Evolutionary conservation across 768 basidiomycete genomes (phyloP), one percentile per base, ranked within the genome.

Genomic region (Sporobolomyces pararoseus): DNA sequence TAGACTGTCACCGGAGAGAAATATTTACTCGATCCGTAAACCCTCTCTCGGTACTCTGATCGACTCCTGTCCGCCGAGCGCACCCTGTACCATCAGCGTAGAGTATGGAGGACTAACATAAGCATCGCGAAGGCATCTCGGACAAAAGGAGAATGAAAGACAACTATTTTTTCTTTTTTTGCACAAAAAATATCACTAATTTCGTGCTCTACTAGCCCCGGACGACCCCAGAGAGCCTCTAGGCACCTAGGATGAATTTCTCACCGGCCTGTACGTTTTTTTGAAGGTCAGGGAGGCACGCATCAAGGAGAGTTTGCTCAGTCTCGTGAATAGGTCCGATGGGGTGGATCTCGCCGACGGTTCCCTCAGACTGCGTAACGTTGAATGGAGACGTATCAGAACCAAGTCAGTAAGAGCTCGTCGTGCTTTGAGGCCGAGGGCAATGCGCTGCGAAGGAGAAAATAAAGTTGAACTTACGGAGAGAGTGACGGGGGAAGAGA

Each of bases 401-500:
- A 67, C 10, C 9, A 21, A 34, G 53, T 32, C 25, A 66, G 39
- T 29, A 53, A 29, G 1, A 31, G 13, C 17, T 13, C 16, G 42
- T 49, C n/a, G n/a, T n/a, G n/a, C n/a, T n/a, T n/a, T n/a, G n/a
- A n/a, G n/a, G n/a, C n/a, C n/a, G n/a, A n/a, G n/a, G n/a, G n/a
- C n/a, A n/a, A n/a, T n/a, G n/a, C n/a, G n/a, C n/a, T n/a, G n/a
- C n/a, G n/a, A n/a, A n/a, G n/a, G n/a, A n/a, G n/a, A n/a, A 65
- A 19, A 44, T 16, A 63, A 57, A 63, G 44, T 34, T 37, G 51
- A 64, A 68, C 47, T 32, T 14, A 66, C 90, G 76, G 93, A 91
- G 75, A 98, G 90, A 82, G 94, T 90, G 76, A 98, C 89, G 76
- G 87, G 88, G 73, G 89, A 88, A 21, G 93, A 91, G 87, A 98